A percentile compares a stretch with the other conserved stretches of the same genome.
These are phyloP conservation scores for Pholiota conissans DNA, from an alignment of 768 basidiomycete genomes.

Conservation along the genomic window DNA sequence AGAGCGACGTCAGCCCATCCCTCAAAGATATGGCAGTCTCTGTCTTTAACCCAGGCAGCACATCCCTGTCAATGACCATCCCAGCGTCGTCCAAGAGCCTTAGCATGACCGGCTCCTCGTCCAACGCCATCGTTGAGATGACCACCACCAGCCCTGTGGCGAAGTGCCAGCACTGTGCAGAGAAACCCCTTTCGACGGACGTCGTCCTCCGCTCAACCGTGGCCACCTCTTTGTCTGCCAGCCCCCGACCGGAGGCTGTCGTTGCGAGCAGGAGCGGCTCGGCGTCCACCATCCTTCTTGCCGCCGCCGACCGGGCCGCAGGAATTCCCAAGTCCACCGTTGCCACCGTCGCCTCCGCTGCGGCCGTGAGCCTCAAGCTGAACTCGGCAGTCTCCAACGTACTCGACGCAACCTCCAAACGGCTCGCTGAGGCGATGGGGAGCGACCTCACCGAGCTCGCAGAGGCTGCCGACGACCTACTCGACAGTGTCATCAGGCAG, in stretches of 20 bases:
- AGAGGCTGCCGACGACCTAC: slow-evolving; percentile 59
- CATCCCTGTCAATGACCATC: slow-evolving; percentile 35
- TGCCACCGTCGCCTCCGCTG: slow-evolving; percentile 15
- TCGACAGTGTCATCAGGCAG: slow-evolving; percentile 42
- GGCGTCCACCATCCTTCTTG: slow-evolving; percentile 15
- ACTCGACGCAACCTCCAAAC: slow-evolving; percentile 47
- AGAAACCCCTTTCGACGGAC: slow-evolving; percentile 24
- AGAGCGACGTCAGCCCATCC: slow-evolving; percentile 28
- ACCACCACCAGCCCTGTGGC: slow-evolving; percentile 16
- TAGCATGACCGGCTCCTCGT: slow-evolving; percentile 13
- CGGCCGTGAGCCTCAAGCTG: slow-evolving; percentile 36
- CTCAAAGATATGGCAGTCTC: slow-evolving; percentile 53
- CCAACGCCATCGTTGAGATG: slow-evolving; percentile 15
- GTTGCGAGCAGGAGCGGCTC: slow-evolving; percentile 26
- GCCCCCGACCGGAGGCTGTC: too few relatives aligned
- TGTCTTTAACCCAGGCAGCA: slow-evolving; percentile 48
- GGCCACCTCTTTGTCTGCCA: slow-evolving; percentile 20
- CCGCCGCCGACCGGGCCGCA: slow-evolving; percentile 11
- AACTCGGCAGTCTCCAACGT: slow-evolving; percentile 50
- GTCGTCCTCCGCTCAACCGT: slow-evolving; percentile 21
- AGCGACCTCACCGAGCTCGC: slow-evolving; percentile 57
- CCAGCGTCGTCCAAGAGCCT: slow-evolving; percentile 27
- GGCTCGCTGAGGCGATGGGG: slow-evolving; percentile 41
- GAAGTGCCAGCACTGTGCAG: slow-evolving; percentile 18
- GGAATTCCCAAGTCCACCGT: slow-evolving; percentile 16